Conservation (phyloP, 2,329 filamentous ascomycete species). For the Colletotrichum sp. region DNA sequence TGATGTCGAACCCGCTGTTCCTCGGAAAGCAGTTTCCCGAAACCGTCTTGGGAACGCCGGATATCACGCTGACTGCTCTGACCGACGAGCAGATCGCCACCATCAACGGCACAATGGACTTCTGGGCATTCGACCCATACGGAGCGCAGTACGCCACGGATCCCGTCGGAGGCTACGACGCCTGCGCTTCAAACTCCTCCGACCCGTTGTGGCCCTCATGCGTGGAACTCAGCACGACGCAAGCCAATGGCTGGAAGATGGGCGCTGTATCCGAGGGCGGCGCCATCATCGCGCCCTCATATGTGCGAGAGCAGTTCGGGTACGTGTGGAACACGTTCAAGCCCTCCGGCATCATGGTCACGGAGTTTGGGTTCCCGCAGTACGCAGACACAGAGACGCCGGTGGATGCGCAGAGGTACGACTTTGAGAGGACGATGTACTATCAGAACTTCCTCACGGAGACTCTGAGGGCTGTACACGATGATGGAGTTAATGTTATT, state of each 20-base stretch:
- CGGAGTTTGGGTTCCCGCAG: constrained; percentile 64
- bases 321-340: constrained; percentile 66
- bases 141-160: constrained; percentile 52
- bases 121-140: constrained; percentile 64
- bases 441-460: constrained; percentile 60
- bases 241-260: constrained; percentile 60
- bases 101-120: constrained; percentile 57
- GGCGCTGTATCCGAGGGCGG: constrained; percentile 61
- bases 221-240: constrained; percentile 50
- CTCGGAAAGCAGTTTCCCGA: constrained; percentile 56
- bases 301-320: constrained; percentile 58
- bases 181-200: constrained; percentile 48
- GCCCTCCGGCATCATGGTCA: constrained; percentile 46
- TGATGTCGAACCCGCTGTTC: constrained; percentile 58
- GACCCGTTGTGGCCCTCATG: constrained; percentile 54
- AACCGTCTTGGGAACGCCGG: constrained; percentile 44
- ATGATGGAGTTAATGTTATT: constrained; percentile 59
- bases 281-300: constrained; percentile 63
- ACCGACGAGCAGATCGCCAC: constrained; percentile 49
- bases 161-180: constrained; percentile 47
- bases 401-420: constrained; percentile 52
- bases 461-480: constrained; percentile 58
- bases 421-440: constrained; percentile 58
- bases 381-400: constrained; percentile 47
- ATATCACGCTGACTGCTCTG: constrained; percentile 50